Base-by-base conservation (phyloP, 495 filamentous ascomycete species). In the Aspergillus steynii region DNA sequence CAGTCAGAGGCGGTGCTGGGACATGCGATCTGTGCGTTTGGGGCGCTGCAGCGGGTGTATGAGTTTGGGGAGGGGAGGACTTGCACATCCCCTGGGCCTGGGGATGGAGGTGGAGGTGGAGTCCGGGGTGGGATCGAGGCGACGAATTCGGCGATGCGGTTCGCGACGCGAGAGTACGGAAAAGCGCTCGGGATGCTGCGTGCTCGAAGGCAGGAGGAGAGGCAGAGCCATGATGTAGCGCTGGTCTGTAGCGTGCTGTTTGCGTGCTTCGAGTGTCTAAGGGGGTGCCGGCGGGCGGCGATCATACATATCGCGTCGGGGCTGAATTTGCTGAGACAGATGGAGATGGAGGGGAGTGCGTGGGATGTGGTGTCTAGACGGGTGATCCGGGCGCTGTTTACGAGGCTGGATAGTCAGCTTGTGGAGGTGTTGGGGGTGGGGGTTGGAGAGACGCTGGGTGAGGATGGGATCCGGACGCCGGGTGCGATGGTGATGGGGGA, bases 181-280 rank as follows among this genome's bases (percentile, higher is more conserved):
- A 53, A 32, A 20, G 50, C 58, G 5, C 37, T 60, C 10, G 25
- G 34, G n/a, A 14, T 46, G 1, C 8, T 60, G 20, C 58, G 48
- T 10, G 6, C 14, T 9, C 34, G 28, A 1, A 2, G 3, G 1
- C 6, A 12, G 25, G 20, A 20, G 20, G 20, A 20, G 20, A 1
- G 5, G 3, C 4, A 15, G 5, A 31, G n/a, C 9, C 12, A 14
- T 5, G 34, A 53, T 2, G 31, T 45, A 2, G 20, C 42, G 7
- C 58, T 60, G 3, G 29, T 53, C 2, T 60, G 58, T 27, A 46
- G 50, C 37, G 31, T 60, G 3, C 50, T 60, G 27, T 60, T 60
- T 26, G 50, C 58, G 6, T 53, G 31, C 26, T 60, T 53, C 48
- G 58, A 60, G 32, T 42, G 58, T 45, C 48, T 60, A 1, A 32